Evolutionary conservation across 306 rosid genomes (phyloP).

Genomic region (Begonia loranthoides): DNA sequence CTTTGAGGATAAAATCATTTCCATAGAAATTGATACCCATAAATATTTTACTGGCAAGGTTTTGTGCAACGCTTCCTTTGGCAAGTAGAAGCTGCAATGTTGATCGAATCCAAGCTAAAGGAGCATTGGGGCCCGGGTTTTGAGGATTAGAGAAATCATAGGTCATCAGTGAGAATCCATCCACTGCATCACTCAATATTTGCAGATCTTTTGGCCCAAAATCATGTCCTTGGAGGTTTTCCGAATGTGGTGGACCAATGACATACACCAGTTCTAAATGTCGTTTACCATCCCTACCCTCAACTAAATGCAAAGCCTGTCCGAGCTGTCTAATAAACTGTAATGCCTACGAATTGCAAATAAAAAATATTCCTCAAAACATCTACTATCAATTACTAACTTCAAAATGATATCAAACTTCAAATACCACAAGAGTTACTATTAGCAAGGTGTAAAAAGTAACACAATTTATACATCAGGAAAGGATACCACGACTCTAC

Average conservation of each 20-base stretch:
- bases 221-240: constrained; percentile 62
- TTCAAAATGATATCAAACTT: too few species aligned
- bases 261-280: constrained; percentile 63
- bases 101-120: constrained; percentile 75
- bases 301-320: constrained; percentile 59
- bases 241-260: constrained; percentile 84
- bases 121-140: constrained; percentile 96
- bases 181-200: constrained; percentile 53
- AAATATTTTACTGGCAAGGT: constrained; percentile 47
- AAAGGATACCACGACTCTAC: too few species aligned
- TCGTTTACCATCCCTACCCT: constrained; percentile 24
- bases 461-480: too few species aligned
- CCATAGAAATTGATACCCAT: constrained; percentile 94
- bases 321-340: constrained; percentile 81
- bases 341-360: constrained; percentile 50
- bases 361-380: constrained; percentile 12
- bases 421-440: too few species aligned
- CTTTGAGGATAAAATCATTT: constrained; percentile 66
- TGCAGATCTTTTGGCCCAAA: constrained; percentile 76
- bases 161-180: constrained; percentile 87
- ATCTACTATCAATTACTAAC: not conserved
- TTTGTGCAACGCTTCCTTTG: constrained; percentile 24
- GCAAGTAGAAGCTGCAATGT: constrained; percentile 47
- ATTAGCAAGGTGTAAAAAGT: too few species aligned
- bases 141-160: constrained; percentile 84